Evolutionary conservation across 225 moss, liverwort and hornwort genomes (phyloP).

Genomic region (Takakia lepidozioides): DNA sequence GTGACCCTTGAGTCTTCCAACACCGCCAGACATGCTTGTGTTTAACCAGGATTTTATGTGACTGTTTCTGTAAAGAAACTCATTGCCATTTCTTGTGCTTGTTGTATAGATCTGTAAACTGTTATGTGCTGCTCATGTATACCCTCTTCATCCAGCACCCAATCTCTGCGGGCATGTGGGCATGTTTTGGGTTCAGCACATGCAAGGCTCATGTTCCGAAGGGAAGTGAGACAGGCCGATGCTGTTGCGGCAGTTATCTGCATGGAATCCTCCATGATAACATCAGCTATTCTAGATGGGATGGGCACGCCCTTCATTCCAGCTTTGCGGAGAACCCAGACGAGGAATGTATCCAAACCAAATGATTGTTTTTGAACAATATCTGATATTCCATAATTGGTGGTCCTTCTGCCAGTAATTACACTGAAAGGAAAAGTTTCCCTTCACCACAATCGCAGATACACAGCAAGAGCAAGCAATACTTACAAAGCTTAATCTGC

Average conservation of each 20-base stretch:
- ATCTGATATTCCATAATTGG: background rate
- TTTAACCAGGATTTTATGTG: too few species aligned
- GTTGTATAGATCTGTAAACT: too few species aligned
- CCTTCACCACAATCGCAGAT: conserved; percentile 21
- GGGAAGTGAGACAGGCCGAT: conserved; percentile 69
- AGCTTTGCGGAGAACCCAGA: conserved; percentile 85
- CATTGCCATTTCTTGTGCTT: too few species aligned
- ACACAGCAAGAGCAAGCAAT: conserved; percentile 40
- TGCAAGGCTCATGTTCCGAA: conserved; percentile 96
- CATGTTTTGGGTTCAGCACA: conserved; percentile 47
- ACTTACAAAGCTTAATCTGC: conserved; percentile 40
- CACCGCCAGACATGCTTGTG: too few species aligned
- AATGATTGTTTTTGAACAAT: background rate
- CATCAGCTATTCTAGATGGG: conserved; percentile 76
- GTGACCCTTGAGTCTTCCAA: too few species aligned
- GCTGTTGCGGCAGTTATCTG: conserved; percentile 92
- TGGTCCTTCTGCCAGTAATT: background rate
- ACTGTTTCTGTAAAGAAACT: too few species aligned
- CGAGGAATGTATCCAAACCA: conserved; percentile 81
- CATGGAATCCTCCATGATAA: conserved; percentile 92
- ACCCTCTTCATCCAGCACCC: too few species aligned
- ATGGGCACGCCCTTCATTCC: conserved; percentile 86
- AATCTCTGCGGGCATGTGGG: too few species aligned
- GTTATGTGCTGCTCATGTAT: too few species aligned
- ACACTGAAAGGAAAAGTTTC: conserved; percentile 5